Conservation (phyloP, 139 green algal species). For the Chlorella sp. region DNA sequence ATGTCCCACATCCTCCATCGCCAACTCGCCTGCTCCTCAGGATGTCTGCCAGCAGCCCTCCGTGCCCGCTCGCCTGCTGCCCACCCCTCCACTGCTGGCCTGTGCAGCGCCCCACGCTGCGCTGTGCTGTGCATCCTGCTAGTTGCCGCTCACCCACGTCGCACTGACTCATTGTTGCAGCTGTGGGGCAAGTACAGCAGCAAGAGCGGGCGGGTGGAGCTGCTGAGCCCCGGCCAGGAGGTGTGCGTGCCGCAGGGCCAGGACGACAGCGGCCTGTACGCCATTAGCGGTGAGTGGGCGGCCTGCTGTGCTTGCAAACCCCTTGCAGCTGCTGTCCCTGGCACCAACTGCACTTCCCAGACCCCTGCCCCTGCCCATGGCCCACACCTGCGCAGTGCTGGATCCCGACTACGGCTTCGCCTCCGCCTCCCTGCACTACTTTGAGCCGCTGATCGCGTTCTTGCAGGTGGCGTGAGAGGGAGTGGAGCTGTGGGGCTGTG, state of each 20-base stretch:
- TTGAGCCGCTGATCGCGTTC: conserved; percentile 51
- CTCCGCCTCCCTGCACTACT: conserved; percentile 57
- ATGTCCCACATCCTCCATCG: too few species aligned
- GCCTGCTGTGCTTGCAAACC: too few species aligned
- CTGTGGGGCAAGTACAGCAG: conserved; percentile 30
- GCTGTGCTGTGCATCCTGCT: too few species aligned
- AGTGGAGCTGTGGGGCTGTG: too few species aligned
- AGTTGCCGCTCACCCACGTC: too few species aligned
- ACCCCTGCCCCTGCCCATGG: neutral
- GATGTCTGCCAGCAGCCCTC: too few species aligned
- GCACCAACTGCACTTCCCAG: neutral
- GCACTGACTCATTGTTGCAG: neutral
- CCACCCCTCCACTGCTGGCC: too few species aligned
- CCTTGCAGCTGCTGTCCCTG: too few species aligned
- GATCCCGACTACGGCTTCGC: conserved; percentile 48
- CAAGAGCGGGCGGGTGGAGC: neutral
- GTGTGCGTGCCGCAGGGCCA: conserved; percentile 18
- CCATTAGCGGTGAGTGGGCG: neutral
- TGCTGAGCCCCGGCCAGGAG: neutral
- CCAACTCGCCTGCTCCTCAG: too few species aligned
- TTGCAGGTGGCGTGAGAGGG: conserved; percentile 25
- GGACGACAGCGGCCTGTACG: conserved; percentile 53
- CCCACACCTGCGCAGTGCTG: conserved; percentile 21
- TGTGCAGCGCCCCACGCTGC: too few species aligned
- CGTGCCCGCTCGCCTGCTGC: too few species aligned